Evolutionary conservation across 2,329 filamentous ascomycete species (phyloP).

Genomic region (Sporothrix variecibatus): DNA sequence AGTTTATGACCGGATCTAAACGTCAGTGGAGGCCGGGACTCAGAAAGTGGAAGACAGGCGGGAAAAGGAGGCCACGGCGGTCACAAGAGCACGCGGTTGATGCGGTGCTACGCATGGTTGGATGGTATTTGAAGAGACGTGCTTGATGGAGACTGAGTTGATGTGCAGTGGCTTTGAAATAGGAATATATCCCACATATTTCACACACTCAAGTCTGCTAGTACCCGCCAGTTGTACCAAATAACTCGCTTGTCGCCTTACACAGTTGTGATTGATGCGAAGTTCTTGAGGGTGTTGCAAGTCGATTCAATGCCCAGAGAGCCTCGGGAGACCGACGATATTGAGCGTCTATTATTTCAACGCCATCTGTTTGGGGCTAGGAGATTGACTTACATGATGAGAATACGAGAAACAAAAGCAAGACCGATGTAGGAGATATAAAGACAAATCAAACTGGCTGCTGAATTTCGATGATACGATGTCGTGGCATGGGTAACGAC

Average conservation of each 20-base stretch:
- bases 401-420: neutral
- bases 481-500: neutral
- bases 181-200: too few relatives aligned
- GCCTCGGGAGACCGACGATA: too few relatives aligned
- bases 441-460: neutral
- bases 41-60: neutral
- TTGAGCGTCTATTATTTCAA: too few relatives aligned
- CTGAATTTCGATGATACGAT: neutral
- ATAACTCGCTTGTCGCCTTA: neutral
- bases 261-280: neutral
- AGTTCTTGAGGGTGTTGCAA: too few relatives aligned
- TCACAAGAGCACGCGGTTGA: neutral
- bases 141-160: neutral
- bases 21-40: neutral
- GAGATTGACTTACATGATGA: neutral
- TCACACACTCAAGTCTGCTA: neutral
- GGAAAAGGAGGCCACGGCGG: neutral
- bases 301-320: too few relatives aligned
- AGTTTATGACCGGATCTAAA: neutral
- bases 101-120: neutral
- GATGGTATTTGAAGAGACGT: neutral
- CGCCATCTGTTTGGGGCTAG: too few relatives aligned
- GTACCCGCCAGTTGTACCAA: neutral
- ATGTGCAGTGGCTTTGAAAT: too few relatives aligned
- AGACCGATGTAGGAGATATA: neutral